These are phyloP conservation scores for Chionographis japonica DNA, from an alignment of 106 monocot species.

Conservation along the genomic window DNA sequence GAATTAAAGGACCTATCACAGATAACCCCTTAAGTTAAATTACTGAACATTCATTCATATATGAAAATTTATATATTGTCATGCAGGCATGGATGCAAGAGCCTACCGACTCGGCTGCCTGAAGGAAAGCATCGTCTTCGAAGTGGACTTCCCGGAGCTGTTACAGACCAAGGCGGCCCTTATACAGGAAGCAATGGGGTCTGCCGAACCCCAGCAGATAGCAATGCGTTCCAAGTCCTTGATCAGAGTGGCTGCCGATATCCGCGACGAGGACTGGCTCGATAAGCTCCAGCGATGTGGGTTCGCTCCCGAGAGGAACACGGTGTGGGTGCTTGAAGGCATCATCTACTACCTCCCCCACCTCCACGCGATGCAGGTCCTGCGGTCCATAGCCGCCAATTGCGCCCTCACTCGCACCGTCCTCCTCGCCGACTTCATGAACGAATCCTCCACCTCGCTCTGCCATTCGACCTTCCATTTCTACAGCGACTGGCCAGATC, in stretches of 20 bases:
- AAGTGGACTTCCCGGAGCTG: conserved; percentile 65
- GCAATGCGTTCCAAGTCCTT: conserved; percentile 26
- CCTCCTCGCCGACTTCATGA: conserved; percentile 89
- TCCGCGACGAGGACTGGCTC: conserved; percentile 50
- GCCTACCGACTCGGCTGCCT: conserved; percentile 78
- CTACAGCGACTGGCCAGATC: conserved; percentile 78
- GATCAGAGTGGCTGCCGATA: conserved; percentile 47
- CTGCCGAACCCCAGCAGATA: conserved; percentile 15
- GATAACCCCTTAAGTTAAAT: too few species aligned
- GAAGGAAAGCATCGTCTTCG: conserved; percentile 60
- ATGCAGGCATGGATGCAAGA: conserved; percentile 94
- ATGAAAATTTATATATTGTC: too few species aligned
- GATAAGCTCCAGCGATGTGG: conserved; percentile 52
- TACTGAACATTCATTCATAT: too few species aligned
- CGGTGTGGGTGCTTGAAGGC: conserved; percentile 89
- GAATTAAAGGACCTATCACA: too few species aligned
- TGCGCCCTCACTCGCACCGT: conserved; percentile 27
- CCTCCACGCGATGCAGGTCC: conserved; percentile 63
- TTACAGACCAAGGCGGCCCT: conserved; percentile 39
- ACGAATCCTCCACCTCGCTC: conserved; percentile 57
- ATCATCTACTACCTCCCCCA: conserved; percentile 70
- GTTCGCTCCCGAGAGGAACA: conserved; percentile 51
- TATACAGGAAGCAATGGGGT: conserved; percentile 33
- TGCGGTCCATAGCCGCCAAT: conserved; percentile 51
- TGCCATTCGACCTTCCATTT: conserved; percentile 57